phyloP scores from a whole-genome alignment of 2,329 filamentous ascomycete genomes.

The Aspergillaceae sp. region DNA sequence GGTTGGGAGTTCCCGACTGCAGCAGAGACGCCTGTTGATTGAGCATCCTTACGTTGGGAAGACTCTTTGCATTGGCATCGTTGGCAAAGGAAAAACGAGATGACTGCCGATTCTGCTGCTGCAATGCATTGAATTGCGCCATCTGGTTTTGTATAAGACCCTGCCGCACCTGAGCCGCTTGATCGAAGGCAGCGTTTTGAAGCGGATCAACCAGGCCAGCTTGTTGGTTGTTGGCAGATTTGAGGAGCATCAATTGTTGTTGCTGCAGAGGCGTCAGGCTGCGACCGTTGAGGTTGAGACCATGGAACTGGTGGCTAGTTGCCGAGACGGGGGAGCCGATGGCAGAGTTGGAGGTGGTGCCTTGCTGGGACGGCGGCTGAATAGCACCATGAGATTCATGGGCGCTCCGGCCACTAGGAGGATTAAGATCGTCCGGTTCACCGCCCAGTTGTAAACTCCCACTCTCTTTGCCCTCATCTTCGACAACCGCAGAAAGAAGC shows the following conservation, averaged over 20 bases:
- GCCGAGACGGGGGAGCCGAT: constrained; percentile 36
- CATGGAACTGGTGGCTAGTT: constrained; percentile 39
- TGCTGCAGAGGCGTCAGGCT: constrained; percentile 75
- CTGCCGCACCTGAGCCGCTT: constrained; percentile 37
- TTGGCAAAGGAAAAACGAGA: constrained; percentile 84
- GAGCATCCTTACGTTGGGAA: constrained; percentile 51
- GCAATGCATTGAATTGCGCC: constrained; percentile 47
- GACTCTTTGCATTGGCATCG: constrained; percentile 48
- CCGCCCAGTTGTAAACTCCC: constrained; percentile 84
- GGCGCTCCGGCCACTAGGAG: constrained; percentile 36
- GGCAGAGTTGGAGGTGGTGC: constrained; percentile 36
- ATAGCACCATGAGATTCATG: constrained; percentile 57
- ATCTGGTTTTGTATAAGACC: constrained; percentile 39
- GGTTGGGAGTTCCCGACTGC: constrained; percentile 31
- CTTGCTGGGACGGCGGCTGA: constrained; percentile 68
- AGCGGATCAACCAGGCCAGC: constrained; percentile 45
- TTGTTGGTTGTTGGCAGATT: constrained; percentile 51
- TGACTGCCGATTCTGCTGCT: constrained; percentile 68
- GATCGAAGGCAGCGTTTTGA: constrained; percentile 29
- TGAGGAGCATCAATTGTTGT: constrained; percentile 60
- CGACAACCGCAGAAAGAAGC: constrained; percentile 42
- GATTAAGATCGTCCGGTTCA: constrained; percentile 76
- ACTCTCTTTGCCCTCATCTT: constrained; percentile 70
- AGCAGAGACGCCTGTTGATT: constrained; percentile 41
- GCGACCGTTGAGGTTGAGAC: constrained; percentile 56